Conservation (phyloP, 164 flowering plant genomes). For the Buxus sempervirens region DNA sequence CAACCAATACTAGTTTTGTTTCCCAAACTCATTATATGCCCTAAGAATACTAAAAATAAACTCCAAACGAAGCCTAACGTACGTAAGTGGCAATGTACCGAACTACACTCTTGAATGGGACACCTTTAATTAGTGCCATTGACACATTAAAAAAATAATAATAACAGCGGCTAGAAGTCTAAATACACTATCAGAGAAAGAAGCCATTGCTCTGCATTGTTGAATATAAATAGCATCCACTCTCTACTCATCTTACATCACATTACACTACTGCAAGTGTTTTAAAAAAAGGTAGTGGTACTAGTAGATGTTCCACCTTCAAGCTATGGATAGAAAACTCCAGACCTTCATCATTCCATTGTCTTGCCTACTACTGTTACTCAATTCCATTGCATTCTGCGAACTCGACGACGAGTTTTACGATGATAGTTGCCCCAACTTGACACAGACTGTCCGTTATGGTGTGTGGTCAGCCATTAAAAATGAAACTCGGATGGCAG, state of each 20-base stretch:
- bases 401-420: slow-evolving; percentile 55
- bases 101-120: too few species aligned
- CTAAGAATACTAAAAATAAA: too few species aligned
- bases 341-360: slow-evolving; percentile 14
- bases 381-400: slow-evolving; percentile 25
- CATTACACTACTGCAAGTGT: background rate
- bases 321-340: slow-evolving; percentile 22
- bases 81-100: too few species aligned
- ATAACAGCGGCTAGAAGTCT: too few species aligned
- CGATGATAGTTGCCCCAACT: slow-evolving; percentile 50
- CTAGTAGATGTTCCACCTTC: background rate
- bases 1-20: too few species aligned
- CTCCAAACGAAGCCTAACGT: too few species aligned
- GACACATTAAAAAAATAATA: too few species aligned
- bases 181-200: too few species aligned
- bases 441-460: slow-evolving; percentile 43
- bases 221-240: slow-evolving; percentile 25
- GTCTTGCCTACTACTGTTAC: slow-evolving; percentile 25
- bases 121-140: too few species aligned
- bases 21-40: too few species aligned
- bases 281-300: background rate
- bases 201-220: too few species aligned
- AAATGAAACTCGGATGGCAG: slow-evolving; percentile 72
- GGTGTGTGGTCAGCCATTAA: slow-evolving; percentile 52
- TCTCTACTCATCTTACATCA: slow-evolving; percentile 4